Conservation (phyloP, 495 filamentous ascomycete genomes). For the Podospora comata region DNA sequence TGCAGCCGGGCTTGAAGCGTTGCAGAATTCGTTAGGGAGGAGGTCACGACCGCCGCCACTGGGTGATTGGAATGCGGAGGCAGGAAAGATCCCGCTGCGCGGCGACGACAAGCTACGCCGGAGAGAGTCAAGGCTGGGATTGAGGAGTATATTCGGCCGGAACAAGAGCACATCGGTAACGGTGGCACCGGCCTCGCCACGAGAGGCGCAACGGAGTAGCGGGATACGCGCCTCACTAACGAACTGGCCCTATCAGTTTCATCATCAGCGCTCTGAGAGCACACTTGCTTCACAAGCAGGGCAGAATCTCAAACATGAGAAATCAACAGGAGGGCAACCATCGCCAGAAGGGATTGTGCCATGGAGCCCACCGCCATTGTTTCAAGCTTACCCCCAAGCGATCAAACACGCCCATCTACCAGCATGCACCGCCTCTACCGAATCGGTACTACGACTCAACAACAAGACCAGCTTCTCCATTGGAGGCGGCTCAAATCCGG, state of each 20-base stretch:
- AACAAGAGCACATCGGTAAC: constrained; percentile 33
- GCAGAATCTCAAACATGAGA: constrained; percentile 37
- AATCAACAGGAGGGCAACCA: constrained; percentile 27
- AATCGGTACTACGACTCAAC: constrained; percentile 60
- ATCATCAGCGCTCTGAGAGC: constrained; percentile 39
- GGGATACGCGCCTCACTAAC: constrained; percentile 44
- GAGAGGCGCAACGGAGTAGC: constrained; percentile 28
- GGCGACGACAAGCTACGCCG: constrained; percentile 33
- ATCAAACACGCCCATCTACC: constrained; percentile 54
- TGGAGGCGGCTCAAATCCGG: constrained; percentile 37
- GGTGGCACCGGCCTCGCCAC: constrained; percentile 20
- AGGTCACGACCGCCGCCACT: constrained; percentile 29
- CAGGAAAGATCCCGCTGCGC: constrained; percentile 27
- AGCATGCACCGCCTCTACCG: constrained; percentile 50
- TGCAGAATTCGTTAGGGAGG: constrained; percentile 19
- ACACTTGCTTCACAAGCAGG: constrained; percentile 28
- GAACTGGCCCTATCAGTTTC: constrained; percentile 40
- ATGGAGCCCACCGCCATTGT: constrained; percentile 81
- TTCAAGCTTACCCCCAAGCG: constrained; percentile 87
- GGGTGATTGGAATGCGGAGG: constrained; percentile 16
- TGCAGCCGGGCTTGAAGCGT: constrained; percentile 23
- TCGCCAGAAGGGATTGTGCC: constrained; percentile 28
- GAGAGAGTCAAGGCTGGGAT: constrained; percentile 49
- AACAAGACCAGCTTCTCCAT: constrained; percentile 46
- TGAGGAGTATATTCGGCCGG: constrained; percentile 48